Evolutionary conservation across 495 filamentous ascomycete genomes (phyloP).

Genomic region (Annulohypoxylon nitens): DNA sequence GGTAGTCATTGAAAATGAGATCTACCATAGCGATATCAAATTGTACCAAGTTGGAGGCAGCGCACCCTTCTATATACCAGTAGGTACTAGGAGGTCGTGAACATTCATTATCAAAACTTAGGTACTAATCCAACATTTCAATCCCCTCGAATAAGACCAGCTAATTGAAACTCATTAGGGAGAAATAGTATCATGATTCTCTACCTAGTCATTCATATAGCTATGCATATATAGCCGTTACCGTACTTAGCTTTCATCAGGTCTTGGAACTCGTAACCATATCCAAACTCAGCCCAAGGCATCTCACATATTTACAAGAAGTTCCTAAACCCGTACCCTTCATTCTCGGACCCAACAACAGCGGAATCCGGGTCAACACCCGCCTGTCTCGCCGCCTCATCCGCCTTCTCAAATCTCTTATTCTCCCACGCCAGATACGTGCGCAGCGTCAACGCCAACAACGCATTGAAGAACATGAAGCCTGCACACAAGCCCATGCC

Average conservation of each 20-base stretch:
- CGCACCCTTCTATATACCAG: too few species aligned
- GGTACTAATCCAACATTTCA: neutral
- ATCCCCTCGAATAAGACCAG: neutral
- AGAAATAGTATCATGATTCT: neutral
- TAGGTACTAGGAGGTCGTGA: too few species aligned
- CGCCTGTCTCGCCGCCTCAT: slow-evolving; percentile 46
- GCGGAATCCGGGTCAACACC: slow-evolving; percentile 15
- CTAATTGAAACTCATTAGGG: neutral
- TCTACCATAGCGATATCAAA: too few species aligned
- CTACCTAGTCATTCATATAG: neutral
- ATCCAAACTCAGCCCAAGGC: neutral
- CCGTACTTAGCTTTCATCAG: neutral
- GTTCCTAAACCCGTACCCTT: slow-evolving; percentile 57
- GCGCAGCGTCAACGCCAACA: slow-evolving; percentile 70
- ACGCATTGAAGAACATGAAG: slow-evolving; percentile 76
- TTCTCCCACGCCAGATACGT: slow-evolving; percentile 74
- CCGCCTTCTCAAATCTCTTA: slow-evolving; percentile 61
- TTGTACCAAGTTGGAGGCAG: too few species aligned
- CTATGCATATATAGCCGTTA: neutral
- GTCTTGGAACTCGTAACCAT: neutral
- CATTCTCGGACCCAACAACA: slow-evolving; percentile 50
- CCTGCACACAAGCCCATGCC: slow-evolving; percentile 77
- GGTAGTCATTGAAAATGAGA: too few species aligned
- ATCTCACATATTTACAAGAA: slow-evolving; percentile 44
- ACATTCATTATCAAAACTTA: neutral